Evolutionary conservation across 1,284 basidiomycete genomes (phyloP).

Genomic region (Boletus smithii): DNA sequence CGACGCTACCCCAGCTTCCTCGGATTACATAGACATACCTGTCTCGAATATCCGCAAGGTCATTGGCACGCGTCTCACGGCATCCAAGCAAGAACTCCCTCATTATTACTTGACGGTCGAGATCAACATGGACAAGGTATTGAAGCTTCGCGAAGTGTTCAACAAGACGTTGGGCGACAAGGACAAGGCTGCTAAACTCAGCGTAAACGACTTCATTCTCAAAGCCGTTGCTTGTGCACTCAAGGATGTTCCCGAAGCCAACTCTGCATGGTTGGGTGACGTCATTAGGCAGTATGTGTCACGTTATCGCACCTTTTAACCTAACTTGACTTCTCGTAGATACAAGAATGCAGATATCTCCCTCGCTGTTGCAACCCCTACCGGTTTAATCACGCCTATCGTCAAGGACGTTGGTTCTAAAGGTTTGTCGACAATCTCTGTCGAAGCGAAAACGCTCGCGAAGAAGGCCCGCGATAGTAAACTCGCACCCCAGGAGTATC

Average conservation of each 20-base stretch:
- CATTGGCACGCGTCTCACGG: slow-evolving; percentile 87
- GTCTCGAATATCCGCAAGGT: slow-evolving; percentile 92
- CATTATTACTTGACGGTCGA: slow-evolving; percentile 98
- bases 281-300: slow-evolving; percentile 83
- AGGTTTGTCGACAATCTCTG: slow-evolving; percentile 89
- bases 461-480: slow-evolving; percentile 96
- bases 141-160: slow-evolving; percentile 94
- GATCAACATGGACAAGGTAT: slow-evolving; percentile 95
- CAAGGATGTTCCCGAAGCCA: slow-evolving; percentile 94
- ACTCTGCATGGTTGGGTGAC: slow-evolving; percentile 97
- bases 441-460: slow-evolving; percentile 90
- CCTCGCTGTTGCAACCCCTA: slow-evolving; percentile 94
- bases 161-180: slow-evolving; percentile 86
- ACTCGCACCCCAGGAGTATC: slow-evolving; percentile 93
- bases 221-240: slow-evolving; percentile 93
- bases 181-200: slow-evolving; percentile 86
- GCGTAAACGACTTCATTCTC: slow-evolving; percentile 97
- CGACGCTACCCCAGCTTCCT: slow-evolving; percentile 42
- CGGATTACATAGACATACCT: slow-evolving; percentile 89
- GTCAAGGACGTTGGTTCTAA: slow-evolving; percentile 90
- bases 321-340: slow-evolving; percentile 39
- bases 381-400: slow-evolving; percentile 96
- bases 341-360: slow-evolving; percentile 98
- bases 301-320: background rate
- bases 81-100: slow-evolving; percentile 93